Evolutionary conservation across 2,329 filamentous ascomycete species (phyloP).

Genomic region (Cordyceps tenuipes): DNA sequence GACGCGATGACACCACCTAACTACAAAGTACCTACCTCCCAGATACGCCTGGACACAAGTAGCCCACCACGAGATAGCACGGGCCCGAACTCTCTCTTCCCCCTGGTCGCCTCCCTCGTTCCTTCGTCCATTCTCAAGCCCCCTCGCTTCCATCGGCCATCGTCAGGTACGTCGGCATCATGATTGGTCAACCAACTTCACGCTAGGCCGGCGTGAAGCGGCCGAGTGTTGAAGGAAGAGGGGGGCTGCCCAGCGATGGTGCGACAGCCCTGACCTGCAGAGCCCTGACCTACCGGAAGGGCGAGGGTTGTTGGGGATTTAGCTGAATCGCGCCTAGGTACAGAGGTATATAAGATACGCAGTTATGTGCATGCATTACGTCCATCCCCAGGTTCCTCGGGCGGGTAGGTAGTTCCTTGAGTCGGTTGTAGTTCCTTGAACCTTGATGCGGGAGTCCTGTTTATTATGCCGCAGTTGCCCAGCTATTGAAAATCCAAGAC

Average conservation of each 20-base stretch:
- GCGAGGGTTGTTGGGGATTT: neutral
- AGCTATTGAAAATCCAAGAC: too few relatives aligned
- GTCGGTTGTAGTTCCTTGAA: too few relatives aligned
- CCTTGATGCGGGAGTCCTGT: neutral
- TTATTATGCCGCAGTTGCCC: neutral
- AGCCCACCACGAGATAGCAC: neutral
- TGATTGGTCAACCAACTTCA: conserved; percentile 1
- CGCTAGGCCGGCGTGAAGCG: neutral
- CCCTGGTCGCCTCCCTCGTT: too few relatives aligned
- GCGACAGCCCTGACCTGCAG: neutral
- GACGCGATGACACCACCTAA: neutral
- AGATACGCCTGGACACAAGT: neutral
- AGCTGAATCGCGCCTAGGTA: neutral
- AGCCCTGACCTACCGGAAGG: neutral
- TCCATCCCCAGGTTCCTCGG: neutral
- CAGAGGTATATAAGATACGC: too few relatives aligned
- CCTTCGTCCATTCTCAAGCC: neutral
- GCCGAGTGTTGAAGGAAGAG: neutral
- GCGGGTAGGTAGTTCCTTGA: too few relatives aligned
- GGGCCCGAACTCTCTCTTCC: neutral
- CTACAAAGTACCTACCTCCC: neutral
- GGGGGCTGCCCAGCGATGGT: neutral
- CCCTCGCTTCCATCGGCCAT: neutral
- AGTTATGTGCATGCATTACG: neutral
- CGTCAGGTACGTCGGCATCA: neutral